These are phyloP conservation scores for Cryptosporidium parvum DNA, from an alignment of 169 alveolate genomes.

Conservation along the genomic window DNA sequence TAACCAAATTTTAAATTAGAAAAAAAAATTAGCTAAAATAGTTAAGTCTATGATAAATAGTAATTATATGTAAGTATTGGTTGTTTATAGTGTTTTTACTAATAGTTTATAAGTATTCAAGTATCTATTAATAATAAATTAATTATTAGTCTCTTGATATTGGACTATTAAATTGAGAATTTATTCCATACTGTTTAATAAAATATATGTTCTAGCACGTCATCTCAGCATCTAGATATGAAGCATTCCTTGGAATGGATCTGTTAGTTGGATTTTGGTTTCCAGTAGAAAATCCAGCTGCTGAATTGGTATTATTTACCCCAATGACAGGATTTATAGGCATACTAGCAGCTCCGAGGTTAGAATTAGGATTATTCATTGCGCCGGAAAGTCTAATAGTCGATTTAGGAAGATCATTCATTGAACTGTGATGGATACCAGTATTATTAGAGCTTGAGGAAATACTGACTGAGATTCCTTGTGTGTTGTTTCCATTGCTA, in stretches of 20 bases:
- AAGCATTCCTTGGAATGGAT: background rate
- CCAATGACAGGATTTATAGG: background rate
- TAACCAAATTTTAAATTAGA: too few relatives aligned
- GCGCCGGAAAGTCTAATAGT: constrained; percentile 12
- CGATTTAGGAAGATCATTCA: background rate
- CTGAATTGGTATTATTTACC: background rate
- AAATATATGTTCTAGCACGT: background rate
- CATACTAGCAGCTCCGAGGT: background rate
- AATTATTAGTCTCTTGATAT: background rate
- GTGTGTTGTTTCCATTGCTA: constrained; percentile 12
- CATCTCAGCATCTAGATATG: constrained; percentile 14
- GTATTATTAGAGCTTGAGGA: background rate
- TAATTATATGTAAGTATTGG: background rate
- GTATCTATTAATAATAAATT: background rate
- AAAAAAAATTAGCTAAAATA: too few relatives aligned
- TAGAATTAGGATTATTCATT: background rate
- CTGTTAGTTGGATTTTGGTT: background rate
- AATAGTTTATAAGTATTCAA: background rate
- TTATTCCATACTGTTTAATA: background rate
- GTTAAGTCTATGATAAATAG: background rate
- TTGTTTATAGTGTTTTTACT: background rate
- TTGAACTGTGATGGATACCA: background rate
- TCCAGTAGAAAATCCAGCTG: background rate
- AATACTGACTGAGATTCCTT: constrained; percentile 8
- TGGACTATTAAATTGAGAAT: background rate